Base-by-base conservation (phyloP, 768 basidiomycete species). In the Lentinula detonsa region DNA sequence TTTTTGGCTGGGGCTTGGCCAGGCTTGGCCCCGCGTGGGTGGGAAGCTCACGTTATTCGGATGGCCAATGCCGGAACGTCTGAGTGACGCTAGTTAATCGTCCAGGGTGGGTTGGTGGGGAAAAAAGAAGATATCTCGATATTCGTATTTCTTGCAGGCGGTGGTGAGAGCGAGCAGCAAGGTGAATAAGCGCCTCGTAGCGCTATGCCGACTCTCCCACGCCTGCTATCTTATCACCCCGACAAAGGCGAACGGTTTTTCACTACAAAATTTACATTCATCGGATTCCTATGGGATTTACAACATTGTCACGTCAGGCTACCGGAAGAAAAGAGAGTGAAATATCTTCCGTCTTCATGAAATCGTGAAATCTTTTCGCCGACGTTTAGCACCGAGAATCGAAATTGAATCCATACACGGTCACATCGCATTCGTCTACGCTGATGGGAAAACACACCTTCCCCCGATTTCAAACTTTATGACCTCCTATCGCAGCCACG, bases 361-460 rank as follows among this genome's bases (percentile, higher is more conserved):
- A 69, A 68, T 69, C 43, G 56, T 73, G 2, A 42, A 10, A 1
- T 13, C 4, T 2, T 61, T 31, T 31, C 10, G 51, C 0, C 6
- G 34, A 0, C n/a, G 33, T 0, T 31, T 10, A 1, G 61, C 53
- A 50, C 48, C 2, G 9, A 61, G 63, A 28, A 37, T 52, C 13
- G 62, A 64, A 0, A 42, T 68, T 0, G 50, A 68, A 58, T 68
- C 60, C 8, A 57, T 78, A 4, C 63, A 68, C 48, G 72, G 67
- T 5, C 75, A 77, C 51, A 65, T 71, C 28, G 48, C 72, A 2
- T 75, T 74, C 42, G 70, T 75, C 4, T 70, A 72, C 52, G 55
- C 59, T 0, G 59, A 61, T 1, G 73, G 75, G 21, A 21, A 21
- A 21, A 21, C 21, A 21, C 21, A 21, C 21, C 21, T 21, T 21